A percentile compares a stretch with the other conserved stretches of the same genome.
phyloP scores from a whole-genome alignment of 345 rosid species.

The sweet orange (Citrus sinensis) region DVS_A1.0 CM039164.1:22686001-22686500 shows the following conservation, averaged over 20 bases:
- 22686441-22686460: background rate
- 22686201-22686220: conserved; percentile 81
- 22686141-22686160: conserved; percentile 72
- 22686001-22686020: background rate
- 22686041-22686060: conserved; percentile 26
- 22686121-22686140: conserved; percentile 21
- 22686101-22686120: conserved; percentile 23
- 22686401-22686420: background rate
- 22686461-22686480: background rate
- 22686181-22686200: conserved; percentile 74
- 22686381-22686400: background rate
- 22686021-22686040: conserved; percentile 44
- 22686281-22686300: conserved; percentile 67
- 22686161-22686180: conserved; percentile 42
- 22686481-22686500: background rate
- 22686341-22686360: background rate
- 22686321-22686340: conserved; percentile 1
- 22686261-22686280: conserved; percentile 75
- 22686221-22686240: conserved; percentile 57
- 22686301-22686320: conserved; percentile 28
- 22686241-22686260: conserved; percentile 89
- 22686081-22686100: conserved; percentile 47
- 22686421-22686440: background rate
- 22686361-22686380: background rate
- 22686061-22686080: conserved; percentile 87